Evolutionary conservation across 352 stramenopile genomes (phyloP), one percentile per base, ranked within the genome.

Genomic region (Phytophthora tubulina): DNA sequence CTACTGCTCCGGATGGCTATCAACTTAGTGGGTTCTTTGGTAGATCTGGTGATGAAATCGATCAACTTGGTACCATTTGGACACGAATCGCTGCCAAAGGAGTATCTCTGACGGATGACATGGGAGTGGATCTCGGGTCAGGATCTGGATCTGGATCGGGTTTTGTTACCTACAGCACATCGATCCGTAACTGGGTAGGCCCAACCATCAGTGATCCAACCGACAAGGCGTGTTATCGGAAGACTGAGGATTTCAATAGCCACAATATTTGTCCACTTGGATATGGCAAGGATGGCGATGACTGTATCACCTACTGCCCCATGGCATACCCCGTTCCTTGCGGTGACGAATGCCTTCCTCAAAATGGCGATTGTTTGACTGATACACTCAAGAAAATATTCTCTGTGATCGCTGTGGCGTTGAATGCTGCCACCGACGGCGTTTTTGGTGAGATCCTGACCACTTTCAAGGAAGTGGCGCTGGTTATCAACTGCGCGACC

Each of bases 11-110:
- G 0, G 49, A 57, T 2, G 81, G 81, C 0, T 89, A 67, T 15
- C 77, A 89, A 54, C 75, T 89, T 51, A 78, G 79, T 33, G 81
- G 69, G 11, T 89, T 89, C 62, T 82, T 79, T 36, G 81, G 81
- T 30, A 77, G 79, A 11, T 50, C 60, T 2, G 77, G 70, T 3
- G 67, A 84, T 36, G 75, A 75, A 13, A 49, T 89, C 8, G 75
- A 86, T 48, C 60, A 69, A 8, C 65, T 89, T 3, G 81, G 81
- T 13, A 77, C 70, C 3, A 70, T 75, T 58, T 75, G 67, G 60
- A 70, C 67, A 2, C 52, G 52, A 42, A 68, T 73, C 14, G 36
- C 48, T 13, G 56, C 65, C 0, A 68, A 42, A 15, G 65, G 51
- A 9, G 49, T 73, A 3, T 39, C 51, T 2, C 35, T 73, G n/a